These are phyloP conservation scores for Fusarium illudens DNA, from an alignment of 2,329 filamentous ascomycete genomes.

Conservation along the genomic window DNA sequence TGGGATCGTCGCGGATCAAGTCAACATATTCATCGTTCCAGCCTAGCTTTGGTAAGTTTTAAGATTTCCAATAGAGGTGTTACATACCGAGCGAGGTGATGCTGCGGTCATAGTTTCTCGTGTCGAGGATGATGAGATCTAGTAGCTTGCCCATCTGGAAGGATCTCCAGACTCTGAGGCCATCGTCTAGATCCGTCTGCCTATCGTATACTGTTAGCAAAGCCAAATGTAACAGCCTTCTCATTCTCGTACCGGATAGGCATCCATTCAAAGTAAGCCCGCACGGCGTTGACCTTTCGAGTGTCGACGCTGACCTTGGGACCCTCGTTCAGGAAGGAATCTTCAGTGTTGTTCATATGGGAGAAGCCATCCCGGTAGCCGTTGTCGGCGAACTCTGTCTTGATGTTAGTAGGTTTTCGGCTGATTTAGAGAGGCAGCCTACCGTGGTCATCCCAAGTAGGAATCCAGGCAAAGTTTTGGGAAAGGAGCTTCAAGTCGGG, in stretches of 20 bases:
- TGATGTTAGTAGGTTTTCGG: background rate
- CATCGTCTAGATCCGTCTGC: slow-evolving; percentile 63
- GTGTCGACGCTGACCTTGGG: slow-evolving; percentile 68
- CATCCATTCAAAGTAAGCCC: slow-evolving; percentile 73
- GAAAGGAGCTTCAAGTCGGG: slow-evolving; percentile 52
- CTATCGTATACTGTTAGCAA: slow-evolving; percentile 10
- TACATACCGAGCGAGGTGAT: slow-evolving; percentile 59
- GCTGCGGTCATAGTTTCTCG: slow-evolving; percentile 72
- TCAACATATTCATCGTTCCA: slow-evolving; percentile 26
- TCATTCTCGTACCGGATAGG: slow-evolving; percentile 61
- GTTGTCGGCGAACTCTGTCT: slow-evolving; percentile 66
- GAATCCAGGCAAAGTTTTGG: slow-evolving; percentile 55
- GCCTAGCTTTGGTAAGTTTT: background rate
- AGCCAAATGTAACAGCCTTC: slow-evolving; percentile 30
- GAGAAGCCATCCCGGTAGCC: slow-evolving; percentile 69
- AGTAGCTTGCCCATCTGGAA: slow-evolving; percentile 73
- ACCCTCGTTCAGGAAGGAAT: slow-evolving; percentile 20
- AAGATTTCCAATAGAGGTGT: background rate
- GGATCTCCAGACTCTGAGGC: slow-evolving; percentile 72
- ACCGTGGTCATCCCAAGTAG: slow-evolving; percentile 50
- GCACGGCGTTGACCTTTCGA: slow-evolving; percentile 76
- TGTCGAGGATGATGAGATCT: slow-evolving; percentile 75
- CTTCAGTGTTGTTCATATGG: slow-evolving; percentile 62
- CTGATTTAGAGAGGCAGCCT: accelerated
- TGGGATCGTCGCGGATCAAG: slow-evolving; percentile 70